Evolutionary conservation across 352 stramenopile genomes (phyloP).

Genomic region (Globisporangium solare): DNA sequence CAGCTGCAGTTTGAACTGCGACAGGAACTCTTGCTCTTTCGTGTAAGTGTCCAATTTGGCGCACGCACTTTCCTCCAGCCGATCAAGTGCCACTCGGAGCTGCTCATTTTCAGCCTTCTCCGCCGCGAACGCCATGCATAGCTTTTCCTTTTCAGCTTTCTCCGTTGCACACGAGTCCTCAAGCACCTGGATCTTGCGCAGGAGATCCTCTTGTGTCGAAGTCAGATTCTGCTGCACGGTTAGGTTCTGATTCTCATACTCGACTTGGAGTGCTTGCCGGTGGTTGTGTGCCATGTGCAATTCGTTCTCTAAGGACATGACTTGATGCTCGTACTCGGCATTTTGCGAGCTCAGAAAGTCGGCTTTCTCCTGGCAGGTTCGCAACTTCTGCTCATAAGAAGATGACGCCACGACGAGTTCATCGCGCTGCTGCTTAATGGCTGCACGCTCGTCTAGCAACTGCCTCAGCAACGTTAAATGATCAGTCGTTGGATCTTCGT

Average conservation of each 20-base stretch:
- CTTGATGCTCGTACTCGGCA: conserved; percentile 19
- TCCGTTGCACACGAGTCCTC: conserved; percentile 19
- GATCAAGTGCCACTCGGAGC: conserved; percentile 27
- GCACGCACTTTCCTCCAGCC: conserved; percentile 25
- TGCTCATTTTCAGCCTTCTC: neutral
- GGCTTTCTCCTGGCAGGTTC: conserved; percentile 35
- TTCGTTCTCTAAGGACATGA: conserved; percentile 29
- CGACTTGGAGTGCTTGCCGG: conserved; percentile 8
- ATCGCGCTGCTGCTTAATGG: conserved; percentile 25
- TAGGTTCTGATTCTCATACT: neutral
- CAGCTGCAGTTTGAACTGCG: conserved; percentile 56
- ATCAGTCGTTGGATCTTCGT: neutral
- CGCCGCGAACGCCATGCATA: too few species aligned
- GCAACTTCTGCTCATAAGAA: conserved; percentile 33
- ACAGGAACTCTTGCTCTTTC: conserved; percentile 38
- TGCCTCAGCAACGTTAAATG: conserved; percentile 19
- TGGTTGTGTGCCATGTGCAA: conserved; percentile 17
- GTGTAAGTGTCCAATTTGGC: conserved; percentile 21
- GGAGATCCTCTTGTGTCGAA: conserved; percentile 17
- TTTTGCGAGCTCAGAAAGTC: conserved; percentile 26
- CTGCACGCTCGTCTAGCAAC: conserved; percentile 18
- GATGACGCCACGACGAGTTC: conserved; percentile 40
- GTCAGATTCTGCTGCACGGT: conserved; percentile 9
- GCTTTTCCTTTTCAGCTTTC: conserved; percentile 17
- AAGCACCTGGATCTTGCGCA: conserved; percentile 21